Evolutionary conservation across 257 asterid genomes (phyloP), one percentile per base, ranked within the genome.

Genomic region (Verbena officinalis): DNA sequence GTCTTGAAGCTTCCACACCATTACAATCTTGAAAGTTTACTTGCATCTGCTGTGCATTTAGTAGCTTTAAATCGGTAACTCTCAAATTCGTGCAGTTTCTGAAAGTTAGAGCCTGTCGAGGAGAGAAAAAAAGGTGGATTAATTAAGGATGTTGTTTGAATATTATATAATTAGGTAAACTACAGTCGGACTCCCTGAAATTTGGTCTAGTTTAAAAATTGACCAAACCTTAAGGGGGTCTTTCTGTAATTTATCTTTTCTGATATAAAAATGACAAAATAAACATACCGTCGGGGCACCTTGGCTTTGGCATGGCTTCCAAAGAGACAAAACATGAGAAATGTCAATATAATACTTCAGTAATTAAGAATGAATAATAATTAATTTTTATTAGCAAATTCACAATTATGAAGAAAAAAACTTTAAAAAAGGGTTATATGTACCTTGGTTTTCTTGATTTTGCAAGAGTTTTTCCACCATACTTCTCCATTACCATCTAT

Each of bases 381-480:
- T 27, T 27, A 2, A 27, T 27, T 27, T 27, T 27, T 27, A 27
- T 27, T 27, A 27, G 33, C 4, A 27, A 27, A 27, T 2, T 27
- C 33, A 27, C 33, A 27, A 2, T 27, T 27, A 2, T 27, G 5
- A 5, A 27, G 33, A 27, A 27, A 27, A 27, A 2, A 27, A 27
- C 33, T 2, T 2, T 27, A 57, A 17, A 33, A 15, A n/a, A n/a
- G n/a, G n/a, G n/a, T 43, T 0, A 42, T n/a, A 72, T 62, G 17
- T 67, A 89, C 96, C 80, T 62, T 46, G 24, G 69, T 75, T 68
- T 86, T 76, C 79, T 85, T 85, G 60, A 81, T 69, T 71, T 80
- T 93, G 80, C 99, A 93, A 38, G 97, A 88, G 55, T 68, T 78
- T 12, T 79, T 77, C 99, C 99, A 93, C 99, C 99, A 93, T 12